Evolutionary conservation across 2,329 filamentous ascomycete species (phyloP).

Genomic region (Huntiella decipiens): DNA sequence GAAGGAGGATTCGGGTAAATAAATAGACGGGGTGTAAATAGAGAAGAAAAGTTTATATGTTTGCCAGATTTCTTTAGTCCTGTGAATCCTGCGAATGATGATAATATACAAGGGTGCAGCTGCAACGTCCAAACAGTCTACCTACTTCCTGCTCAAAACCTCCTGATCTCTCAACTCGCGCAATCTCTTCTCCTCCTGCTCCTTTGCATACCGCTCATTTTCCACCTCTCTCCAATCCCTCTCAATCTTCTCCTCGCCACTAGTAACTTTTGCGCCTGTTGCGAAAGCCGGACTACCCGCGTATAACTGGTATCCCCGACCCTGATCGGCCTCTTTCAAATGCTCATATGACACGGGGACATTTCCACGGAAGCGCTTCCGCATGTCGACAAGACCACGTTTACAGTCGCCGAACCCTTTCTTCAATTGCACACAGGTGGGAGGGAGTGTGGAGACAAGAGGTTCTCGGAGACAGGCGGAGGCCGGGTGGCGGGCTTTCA

Average conservation of each 20-base stretch:
- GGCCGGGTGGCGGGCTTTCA: constrained; percentile 72
- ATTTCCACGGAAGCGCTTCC: constrained; percentile 92
- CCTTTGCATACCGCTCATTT: constrained; percentile 38
- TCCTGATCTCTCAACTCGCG: constrained; percentile 4
- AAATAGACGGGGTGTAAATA: neutral
- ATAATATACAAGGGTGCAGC: neutral
- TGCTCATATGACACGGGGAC: constrained; percentile 53
- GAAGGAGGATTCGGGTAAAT: constrained; percentile 67
- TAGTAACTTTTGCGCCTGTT: constrained; percentile 43
- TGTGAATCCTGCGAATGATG: neutral
- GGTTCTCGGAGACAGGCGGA: constrained; percentile 76
- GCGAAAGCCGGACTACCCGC: constrained; percentile 55
- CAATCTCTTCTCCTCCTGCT: constrained; percentile 12
- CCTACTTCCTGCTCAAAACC: constrained; percentile 7
- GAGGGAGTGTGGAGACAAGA: constrained; percentile 62
- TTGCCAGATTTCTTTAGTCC: neutral
- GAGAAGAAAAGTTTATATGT: neutral
- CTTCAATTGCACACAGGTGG: constrained; percentile 78
- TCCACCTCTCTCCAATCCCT: constrained; percentile 45
- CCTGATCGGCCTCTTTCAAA: constrained; percentile 41
- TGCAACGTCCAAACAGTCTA: neutral
- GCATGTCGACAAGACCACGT: constrained; percentile 93
- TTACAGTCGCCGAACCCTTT: constrained; percentile 91
- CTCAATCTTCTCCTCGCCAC: constrained; percentile 44
- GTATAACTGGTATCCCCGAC: constrained; percentile 53